Evolutionary conservation across 208 protist genomes (phyloP), one percentile per base, ranked within the genome.

Genomic region (Trypanosoma brucei): DNA sequence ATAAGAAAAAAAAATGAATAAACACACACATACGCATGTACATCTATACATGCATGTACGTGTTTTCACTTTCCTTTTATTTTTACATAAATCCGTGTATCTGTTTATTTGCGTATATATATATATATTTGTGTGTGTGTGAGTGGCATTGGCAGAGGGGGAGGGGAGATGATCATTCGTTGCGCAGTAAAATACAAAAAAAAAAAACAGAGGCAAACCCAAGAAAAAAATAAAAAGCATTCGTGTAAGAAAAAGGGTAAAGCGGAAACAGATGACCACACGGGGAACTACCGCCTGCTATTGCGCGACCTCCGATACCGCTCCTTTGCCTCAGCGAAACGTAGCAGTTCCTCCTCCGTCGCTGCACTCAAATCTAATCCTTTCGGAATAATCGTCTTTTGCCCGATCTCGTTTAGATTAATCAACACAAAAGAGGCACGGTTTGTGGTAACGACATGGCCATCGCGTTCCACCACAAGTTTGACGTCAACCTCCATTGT

Each of bases 401-500:
- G 84, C n/a, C 86, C 86, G 70, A 93, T 89, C 40, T 95, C 90
- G 55, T 95, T 76, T 42, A 68, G 79, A 76, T 87, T 91, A 64
- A 92, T 85, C 31, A 95, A 62, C 7, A 93, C 80, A 72, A 95
- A 95, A 0, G 84, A 83, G 30, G 90, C 90, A 6, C 83, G 82
- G 63, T 95, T 95, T 22, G 90, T 94, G 35, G 89, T 65, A 58
- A 92, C 72, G 33, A 68, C 62, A 22, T 67, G 59, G 50, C 79
- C 75, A 7, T 72, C 56, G 35, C 83, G 82, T 65, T 94, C 91
- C 11, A 79, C 88, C 5, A 40, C 56, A 31, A 96, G 60, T 61
- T 66, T 73, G 13, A 96, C 82, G 49, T 94, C 91, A 8, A 96
- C 83, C 70, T 96, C 86, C 79, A 96, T 91, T 13, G 91, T 96